These are phyloP conservation scores for Diaporthe destruens DNA, from an alignment of 2,329 filamentous ascomycete genomes.

Conservation along the genomic window DNA sequence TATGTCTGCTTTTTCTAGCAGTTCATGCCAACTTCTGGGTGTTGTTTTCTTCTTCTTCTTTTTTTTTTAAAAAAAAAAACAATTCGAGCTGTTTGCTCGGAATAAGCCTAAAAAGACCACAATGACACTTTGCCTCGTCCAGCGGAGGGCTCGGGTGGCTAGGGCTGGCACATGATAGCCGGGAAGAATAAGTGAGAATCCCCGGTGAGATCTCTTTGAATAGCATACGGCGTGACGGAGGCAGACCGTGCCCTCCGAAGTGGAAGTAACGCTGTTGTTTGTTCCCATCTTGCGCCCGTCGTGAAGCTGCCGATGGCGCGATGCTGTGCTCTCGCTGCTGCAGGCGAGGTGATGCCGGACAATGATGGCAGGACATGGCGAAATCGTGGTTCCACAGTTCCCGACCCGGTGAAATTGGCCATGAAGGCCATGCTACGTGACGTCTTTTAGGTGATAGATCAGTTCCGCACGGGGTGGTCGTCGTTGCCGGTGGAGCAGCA, in stretches of 20 bases:
- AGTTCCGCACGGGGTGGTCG: background rate
- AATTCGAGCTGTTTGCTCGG: background rate
- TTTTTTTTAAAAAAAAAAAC: background rate
- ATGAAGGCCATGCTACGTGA: constrained; percentile 3
- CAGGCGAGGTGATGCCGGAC: background rate
- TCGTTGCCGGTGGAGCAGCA: background rate
- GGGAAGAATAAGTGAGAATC: background rate
- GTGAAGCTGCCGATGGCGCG: background rate
- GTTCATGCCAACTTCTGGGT: background rate
- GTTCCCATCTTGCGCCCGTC: background rate
- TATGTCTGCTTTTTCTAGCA: constrained; percentile 5
- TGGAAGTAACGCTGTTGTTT: background rate
- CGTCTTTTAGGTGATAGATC: constrained; percentile 11
- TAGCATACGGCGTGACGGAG: background rate
- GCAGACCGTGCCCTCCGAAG: background rate
- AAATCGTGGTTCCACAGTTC: background rate
- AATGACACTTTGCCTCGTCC: constrained; percentile 1
- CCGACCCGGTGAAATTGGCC: background rate
- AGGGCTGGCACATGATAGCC: background rate
- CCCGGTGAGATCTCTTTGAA: background rate
- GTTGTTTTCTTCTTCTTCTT: too few relatives aligned
- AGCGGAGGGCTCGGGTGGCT: background rate
- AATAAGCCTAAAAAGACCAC: constrained; percentile 8
- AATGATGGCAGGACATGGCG: background rate
- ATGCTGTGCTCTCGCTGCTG: background rate